Evolutionary conservation across 2,329 filamentous ascomycete species (phyloP).

Genomic region (Fusarium floridanum): DNA sequence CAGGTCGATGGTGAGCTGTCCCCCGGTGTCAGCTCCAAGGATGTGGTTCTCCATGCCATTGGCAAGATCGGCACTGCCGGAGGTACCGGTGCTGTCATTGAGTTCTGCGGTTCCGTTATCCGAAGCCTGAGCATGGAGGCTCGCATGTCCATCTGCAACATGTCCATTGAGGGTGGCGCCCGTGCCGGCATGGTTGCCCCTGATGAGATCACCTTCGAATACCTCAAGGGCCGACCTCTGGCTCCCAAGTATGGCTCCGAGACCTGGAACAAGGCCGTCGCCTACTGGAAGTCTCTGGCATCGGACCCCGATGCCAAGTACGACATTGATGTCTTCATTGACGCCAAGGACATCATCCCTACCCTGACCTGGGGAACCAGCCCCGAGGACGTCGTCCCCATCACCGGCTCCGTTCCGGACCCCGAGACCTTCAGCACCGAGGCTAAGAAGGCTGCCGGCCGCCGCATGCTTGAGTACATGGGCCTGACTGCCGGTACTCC

Average conservation of each 20-base stretch:
- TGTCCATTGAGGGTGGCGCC: slow-evolving; percentile 97
- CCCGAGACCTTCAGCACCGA: slow-evolving; percentile 88
- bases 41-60: slow-evolving; percentile 93
- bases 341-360: slow-evolving; percentile 92
- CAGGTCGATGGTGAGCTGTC: slow-evolving; percentile 92
- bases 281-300: slow-evolving; percentile 88
- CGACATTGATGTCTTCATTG: slow-evolving; percentile 89
- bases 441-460: slow-evolving; percentile 82
- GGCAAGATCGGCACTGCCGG: slow-evolving; percentile 95
- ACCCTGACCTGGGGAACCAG: slow-evolving; percentile 98
- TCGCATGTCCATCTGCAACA: slow-evolving; percentile 99
- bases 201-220: slow-evolving; percentile 93
- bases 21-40: slow-evolving; percentile 95
- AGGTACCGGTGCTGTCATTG: slow-evolving; percentile 93
- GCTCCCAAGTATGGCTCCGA: slow-evolving; percentile 86
- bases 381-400: slow-evolving; percentile 95
- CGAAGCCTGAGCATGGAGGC: slow-evolving; percentile 93
- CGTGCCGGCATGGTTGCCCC: slow-evolving; percentile 97
- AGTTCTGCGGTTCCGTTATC: slow-evolving; percentile 97
- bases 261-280: slow-evolving; percentile 89
- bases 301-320: slow-evolving; percentile 92
- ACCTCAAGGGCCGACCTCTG: slow-evolving; percentile 90
- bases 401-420: slow-evolving; percentile 89
- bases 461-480: slow-evolving; percentile 95
- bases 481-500: slow-evolving; percentile 86